Conservation (phyloP, 1,284 basidiomycete species). For the Cryptococcus jaspeensis region DNA sequence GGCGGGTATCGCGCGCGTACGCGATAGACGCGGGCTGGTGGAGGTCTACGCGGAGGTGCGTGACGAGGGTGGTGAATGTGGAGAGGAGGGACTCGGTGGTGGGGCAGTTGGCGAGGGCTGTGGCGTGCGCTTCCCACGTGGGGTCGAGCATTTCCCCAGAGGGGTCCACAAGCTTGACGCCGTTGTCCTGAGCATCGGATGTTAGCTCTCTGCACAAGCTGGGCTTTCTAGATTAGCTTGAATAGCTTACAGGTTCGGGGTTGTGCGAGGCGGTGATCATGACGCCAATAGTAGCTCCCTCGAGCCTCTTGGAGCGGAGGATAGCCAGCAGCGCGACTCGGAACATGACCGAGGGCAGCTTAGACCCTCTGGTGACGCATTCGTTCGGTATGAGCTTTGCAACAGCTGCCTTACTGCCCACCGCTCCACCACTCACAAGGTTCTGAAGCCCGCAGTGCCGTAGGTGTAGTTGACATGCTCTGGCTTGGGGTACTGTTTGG, state of each 20-base stretch:
- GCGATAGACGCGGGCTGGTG: slow-evolving; percentile 76
- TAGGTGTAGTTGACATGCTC: slow-evolving; percentile 65
- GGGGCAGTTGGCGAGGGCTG: slow-evolving; percentile 80
- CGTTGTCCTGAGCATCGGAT: slow-evolving; percentile 76
- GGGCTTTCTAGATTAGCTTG: slow-evolving; percentile 27
- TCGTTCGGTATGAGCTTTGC: too few species aligned
- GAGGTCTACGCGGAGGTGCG: slow-evolving; percentile 72
- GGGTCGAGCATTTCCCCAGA: slow-evolving; percentile 99
- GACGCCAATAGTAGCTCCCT: slow-evolving; percentile 89
- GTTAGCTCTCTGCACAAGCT: background rate
- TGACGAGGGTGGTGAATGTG: slow-evolving; percentile 65
- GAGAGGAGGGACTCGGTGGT: slow-evolving; percentile 70
- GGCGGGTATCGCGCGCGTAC: slow-evolving; percentile 90
- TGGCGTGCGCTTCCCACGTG: slow-evolving; percentile 89
- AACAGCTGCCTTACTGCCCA: background rate
- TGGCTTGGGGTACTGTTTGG: slow-evolving; percentile 54
- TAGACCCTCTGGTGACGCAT: slow-evolving; percentile 61
- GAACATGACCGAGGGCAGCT: slow-evolving; percentile 90
- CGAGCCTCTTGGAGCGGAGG: slow-evolving; percentile 82
- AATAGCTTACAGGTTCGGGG: slow-evolving; percentile 72
- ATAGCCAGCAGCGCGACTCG: slow-evolving; percentile 88
- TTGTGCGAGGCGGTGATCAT: slow-evolving; percentile 99
- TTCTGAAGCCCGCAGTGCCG: slow-evolving; percentile 94
- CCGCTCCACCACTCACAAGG: slow-evolving; percentile 71
- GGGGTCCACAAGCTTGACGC: slow-evolving; percentile 96